A percentile compares a stretch with the other conserved stretches of the same genome.
These are phyloP conservation scores for Neofusicoccum umdonicola DNA, from an alignment of 2,329 filamentous ascomycete genomes.

Conservation along the genomic window DNA sequence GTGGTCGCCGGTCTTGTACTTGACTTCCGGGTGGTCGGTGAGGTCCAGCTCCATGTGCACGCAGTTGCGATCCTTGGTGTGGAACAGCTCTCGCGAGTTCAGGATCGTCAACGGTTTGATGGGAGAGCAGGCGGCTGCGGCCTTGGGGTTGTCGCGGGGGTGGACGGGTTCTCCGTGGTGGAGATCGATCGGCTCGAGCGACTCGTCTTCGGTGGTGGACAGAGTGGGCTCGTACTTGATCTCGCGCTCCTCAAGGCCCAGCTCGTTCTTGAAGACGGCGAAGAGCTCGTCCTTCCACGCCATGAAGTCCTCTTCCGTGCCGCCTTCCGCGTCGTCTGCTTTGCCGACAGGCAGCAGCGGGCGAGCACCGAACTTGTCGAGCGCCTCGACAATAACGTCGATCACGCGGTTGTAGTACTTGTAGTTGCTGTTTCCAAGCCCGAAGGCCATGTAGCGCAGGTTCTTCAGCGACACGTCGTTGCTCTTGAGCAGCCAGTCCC, in stretches of 20 bases:
- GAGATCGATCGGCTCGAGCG: slow-evolving; percentile 26
- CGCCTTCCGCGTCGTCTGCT: slow-evolving; percentile 43
- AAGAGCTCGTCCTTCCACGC: slow-evolving; percentile 42
- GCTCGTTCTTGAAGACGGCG: slow-evolving; percentile 27
- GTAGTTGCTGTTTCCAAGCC: slow-evolving; percentile 49
- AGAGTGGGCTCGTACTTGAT: slow-evolving; percentile 35
- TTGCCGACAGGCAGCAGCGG: slow-evolving; percentile 33
- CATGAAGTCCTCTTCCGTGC: slow-evolving; percentile 45
- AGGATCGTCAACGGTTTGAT: slow-evolving; percentile 33
- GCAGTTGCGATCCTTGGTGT: slow-evolving; percentile 38
- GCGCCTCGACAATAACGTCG: slow-evolving; percentile 32
- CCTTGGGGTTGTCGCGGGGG: slow-evolving; percentile 17
- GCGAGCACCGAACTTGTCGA: slow-evolving; percentile 34
- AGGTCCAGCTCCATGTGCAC: slow-evolving; percentile 44
- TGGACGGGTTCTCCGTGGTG: slow-evolving; percentile 23
- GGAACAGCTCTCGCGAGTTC: slow-evolving; percentile 35
- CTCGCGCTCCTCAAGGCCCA: slow-evolving; percentile 34
- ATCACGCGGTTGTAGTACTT: slow-evolving; percentile 47
- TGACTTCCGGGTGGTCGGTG: slow-evolving; percentile 32
- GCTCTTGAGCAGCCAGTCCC: slow-evolving; percentile 35
- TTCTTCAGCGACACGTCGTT: slow-evolving; percentile 23
- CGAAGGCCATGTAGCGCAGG: slow-evolving; percentile 43
- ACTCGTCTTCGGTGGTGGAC: slow-evolving; percentile 23
- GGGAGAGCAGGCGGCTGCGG: slow-evolving; percentile 30
- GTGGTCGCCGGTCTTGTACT: slow-evolving; percentile 47